Conservation (phyloP, 148 eudicot genomes). For the Rhododendron ferrugineum region DNA sequence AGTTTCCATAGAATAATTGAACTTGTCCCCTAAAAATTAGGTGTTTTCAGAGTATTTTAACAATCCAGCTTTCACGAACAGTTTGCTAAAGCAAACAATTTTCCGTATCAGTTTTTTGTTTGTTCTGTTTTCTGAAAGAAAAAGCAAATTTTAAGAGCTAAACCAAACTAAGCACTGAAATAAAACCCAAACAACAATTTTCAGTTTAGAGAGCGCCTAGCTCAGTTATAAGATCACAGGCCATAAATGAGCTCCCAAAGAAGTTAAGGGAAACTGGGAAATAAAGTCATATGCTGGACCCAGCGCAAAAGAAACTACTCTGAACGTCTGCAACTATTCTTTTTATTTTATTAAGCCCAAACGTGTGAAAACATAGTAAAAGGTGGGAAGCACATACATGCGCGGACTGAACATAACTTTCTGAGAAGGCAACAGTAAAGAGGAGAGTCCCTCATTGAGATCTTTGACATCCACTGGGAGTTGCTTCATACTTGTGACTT, state of each 20-base stretch:
- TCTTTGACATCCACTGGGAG: slow-evolving; percentile 81
- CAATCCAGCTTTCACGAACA: neutral
- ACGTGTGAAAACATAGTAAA: neutral
- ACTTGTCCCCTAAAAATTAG: neutral
- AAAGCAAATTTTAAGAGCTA: neutral
- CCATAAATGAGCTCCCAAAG: slow-evolving; percentile 7
- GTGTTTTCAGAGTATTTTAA: neutral
- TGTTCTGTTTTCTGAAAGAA: neutral
- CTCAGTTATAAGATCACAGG: neutral
- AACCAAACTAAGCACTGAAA: neutral
- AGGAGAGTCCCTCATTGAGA: slow-evolving; percentile 71
- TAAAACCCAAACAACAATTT: neutral
- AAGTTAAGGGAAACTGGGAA: neutral
- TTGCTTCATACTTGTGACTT: slow-evolving; percentile 44
- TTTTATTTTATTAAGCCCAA: neutral
- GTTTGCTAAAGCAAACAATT: neutral
- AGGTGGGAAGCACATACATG: slow-evolving; percentile 41
- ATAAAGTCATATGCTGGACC: neutral
- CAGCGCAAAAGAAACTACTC: neutral
- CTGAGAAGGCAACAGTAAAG: slow-evolving; percentile 82
- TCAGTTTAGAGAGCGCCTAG: neutral
- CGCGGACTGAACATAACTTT: slow-evolving; percentile 68
- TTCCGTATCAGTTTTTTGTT: neutral
- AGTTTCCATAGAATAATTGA: neutral
- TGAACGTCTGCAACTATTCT: neutral